A percentile compares a stretch with the other conserved stretches of the same genome.
Conservation (phyloP, 331 rosid species). For the Malus hybrid region DNA sequence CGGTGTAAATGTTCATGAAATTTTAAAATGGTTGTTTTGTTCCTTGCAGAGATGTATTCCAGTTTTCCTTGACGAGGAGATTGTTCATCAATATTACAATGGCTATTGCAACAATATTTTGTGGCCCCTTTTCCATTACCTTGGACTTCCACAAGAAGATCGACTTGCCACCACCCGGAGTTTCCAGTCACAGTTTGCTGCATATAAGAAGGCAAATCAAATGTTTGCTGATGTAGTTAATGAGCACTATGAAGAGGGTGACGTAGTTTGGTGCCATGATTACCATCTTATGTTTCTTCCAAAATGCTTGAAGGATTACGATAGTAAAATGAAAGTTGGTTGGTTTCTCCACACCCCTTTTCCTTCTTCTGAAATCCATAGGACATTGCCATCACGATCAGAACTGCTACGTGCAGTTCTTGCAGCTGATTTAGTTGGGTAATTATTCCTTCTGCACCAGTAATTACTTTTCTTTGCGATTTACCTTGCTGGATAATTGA, state of each 20-base stretch:
- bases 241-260: slow-evolving; percentile 75
- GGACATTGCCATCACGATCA: slow-evolving; percentile 85
- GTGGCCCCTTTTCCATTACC: slow-evolving; percentile 95
- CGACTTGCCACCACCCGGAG: slow-evolving; percentile 94
- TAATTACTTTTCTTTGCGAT: not conserved
- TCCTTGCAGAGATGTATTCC: slow-evolving; percentile 70
- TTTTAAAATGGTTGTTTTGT: slow-evolving; percentile 11
- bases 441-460: slow-evolving; percentile 14
- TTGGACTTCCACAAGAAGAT: slow-evolving; percentile 94
- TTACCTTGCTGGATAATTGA: not conserved
- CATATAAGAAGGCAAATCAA: slow-evolving; percentile 84
- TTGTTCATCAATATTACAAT: slow-evolving; percentile 88
- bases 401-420: slow-evolving; percentile 88
- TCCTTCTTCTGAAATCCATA: slow-evolving; percentile 90
- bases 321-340: slow-evolving; percentile 76
- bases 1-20: not conserved
- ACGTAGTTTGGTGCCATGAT: slow-evolving; percentile 94
- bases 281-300: slow-evolving; percentile 97
- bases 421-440: slow-evolving; percentile 94
- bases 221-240: slow-evolving; percentile 90
- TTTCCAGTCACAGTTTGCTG: slow-evolving; percentile 85
- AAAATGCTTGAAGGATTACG: slow-evolving; percentile 65
- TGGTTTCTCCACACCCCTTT: slow-evolving; percentile 97
- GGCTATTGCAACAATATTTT: slow-evolving; percentile 89
- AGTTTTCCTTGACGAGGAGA: slow-evolving; percentile 87